phyloP scores from a whole-genome alignment of 345 rosid species.

The Mercurialis annua region DNA sequence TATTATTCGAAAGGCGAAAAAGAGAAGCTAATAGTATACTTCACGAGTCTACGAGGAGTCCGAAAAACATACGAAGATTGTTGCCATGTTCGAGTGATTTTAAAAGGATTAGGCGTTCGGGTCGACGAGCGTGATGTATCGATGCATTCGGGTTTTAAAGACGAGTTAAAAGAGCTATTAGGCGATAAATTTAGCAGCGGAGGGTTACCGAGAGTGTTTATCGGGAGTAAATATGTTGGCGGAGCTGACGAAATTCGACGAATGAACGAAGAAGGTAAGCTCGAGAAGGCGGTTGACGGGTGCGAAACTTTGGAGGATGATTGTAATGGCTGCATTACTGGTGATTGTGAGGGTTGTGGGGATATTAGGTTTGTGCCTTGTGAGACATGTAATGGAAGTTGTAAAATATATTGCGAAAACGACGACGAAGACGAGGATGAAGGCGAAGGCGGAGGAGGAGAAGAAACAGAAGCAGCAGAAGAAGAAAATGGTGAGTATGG shows the following conservation, averaged over 20 bases:
- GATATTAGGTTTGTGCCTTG: constrained; percentile 90
- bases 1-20: constrained; percentile 21
- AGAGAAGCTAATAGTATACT: constrained; percentile 29
- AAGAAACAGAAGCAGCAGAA: constrained; percentile 16
- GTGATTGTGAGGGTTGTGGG: constrained; percentile 80
- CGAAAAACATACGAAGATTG: constrained; percentile 87
- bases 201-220: constrained; percentile 27
- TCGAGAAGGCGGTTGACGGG: constrained; percentile 26
- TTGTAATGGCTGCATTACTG: constrained; percentile 13
- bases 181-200: constrained; percentile 18
- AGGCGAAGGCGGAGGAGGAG: constrained; percentile 9
- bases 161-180: constrained; percentile 43
- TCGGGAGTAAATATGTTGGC: constrained; percentile 26
- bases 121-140: constrained; percentile 85
- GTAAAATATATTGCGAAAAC: constrained; percentile 63
- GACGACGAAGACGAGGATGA: constrained; percentile 33
- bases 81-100: constrained; percentile 57
- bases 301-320: constrained; percentile 52
- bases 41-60: constrained; percentile 61
- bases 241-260: constrained; percentile 28
- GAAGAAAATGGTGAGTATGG: constrained; percentile 49
- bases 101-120: constrained; percentile 55
- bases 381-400: constrained; percentile 88
- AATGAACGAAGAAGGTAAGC: constrained; percentile 28
- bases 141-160: constrained; percentile 69